These are phyloP conservation scores for Coriaria nepalensis DNA, from an alignment of 306 rosid species.

Conservation along the genomic window DNA sequence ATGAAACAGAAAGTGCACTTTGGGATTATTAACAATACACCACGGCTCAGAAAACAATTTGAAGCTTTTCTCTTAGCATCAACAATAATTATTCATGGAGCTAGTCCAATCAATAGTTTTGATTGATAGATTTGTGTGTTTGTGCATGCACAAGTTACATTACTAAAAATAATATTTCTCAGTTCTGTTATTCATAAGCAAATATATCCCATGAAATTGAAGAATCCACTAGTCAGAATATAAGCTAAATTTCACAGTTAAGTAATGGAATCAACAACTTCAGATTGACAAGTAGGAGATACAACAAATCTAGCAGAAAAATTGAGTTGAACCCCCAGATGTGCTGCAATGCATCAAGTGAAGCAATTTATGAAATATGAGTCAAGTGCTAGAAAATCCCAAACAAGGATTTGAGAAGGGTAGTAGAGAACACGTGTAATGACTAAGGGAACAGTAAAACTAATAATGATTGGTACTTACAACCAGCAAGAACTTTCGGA, in stretches of 20 bases:
- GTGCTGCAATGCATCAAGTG: no score
- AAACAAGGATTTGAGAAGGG: no score
- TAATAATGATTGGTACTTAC: constrained; percentile 47
- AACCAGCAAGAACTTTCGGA: constrained; percentile 96
- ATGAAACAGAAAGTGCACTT: no score
- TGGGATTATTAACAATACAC: no score
- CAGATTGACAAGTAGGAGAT: neutral
- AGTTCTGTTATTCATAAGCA: neutral
- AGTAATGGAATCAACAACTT: neutral
- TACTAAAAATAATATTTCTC: neutral
- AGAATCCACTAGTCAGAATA: neutral
- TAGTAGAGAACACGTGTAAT: neutral
- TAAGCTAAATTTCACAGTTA: neutral
- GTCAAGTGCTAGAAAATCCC: no score
- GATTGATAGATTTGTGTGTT: no score
- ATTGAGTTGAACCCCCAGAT: neutral
- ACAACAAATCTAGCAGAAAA: constrained; percentile 4
- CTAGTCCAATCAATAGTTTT: no score
- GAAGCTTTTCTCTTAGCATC: no score
- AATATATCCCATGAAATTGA: neutral
- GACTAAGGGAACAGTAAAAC: constrained; percentile 11
- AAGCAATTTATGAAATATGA: no score
- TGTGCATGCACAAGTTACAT: no score
- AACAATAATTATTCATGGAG: no score
- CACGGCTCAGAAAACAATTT: no score